Evolutionary conservation across 352 stramenopile genomes (phyloP).

Genomic region (Globisporangium splendens): DNA sequence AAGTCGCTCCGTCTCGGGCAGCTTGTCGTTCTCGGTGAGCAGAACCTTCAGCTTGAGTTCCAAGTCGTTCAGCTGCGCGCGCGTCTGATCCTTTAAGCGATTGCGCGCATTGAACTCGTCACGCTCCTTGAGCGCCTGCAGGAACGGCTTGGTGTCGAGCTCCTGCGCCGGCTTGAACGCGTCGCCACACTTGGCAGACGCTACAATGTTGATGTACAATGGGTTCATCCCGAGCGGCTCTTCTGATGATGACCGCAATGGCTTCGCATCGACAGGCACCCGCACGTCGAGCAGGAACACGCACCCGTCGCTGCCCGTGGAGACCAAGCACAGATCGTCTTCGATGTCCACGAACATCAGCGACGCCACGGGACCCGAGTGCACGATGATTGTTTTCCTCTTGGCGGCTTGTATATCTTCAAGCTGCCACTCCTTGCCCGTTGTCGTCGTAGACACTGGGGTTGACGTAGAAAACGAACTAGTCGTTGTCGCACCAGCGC

Average conservation of each 20-base stretch:
- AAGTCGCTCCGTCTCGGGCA: conserved; percentile 69
- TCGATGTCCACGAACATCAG: conserved; percentile 42
- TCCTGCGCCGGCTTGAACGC: conserved; percentile 51
- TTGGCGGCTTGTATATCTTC: conserved; percentile 66
- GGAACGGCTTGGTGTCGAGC: conserved; percentile 32
- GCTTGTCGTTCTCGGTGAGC: conserved; percentile 63
- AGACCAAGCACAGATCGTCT: conserved; percentile 47
- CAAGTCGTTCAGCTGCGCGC: conserved; percentile 56
- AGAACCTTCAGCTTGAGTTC: conserved; percentile 63
- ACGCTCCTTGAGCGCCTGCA: conserved; percentile 32
- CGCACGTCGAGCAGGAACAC: conserved; percentile 67
- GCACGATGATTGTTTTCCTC: conserved; percentile 59
- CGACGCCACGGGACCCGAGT: conserved; percentile 53
- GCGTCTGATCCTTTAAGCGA: conserved; percentile 62
- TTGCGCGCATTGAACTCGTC: conserved; percentile 37
- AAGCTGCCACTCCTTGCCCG: conserved; percentile 28
- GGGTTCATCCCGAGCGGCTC: conserved; percentile 33
- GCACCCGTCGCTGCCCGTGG: conserved; percentile 55
- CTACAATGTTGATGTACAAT: conserved; percentile 58
- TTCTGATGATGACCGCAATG: not conserved
- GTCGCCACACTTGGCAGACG: conserved; percentile 69
- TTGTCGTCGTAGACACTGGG: not conserved
- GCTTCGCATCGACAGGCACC: conserved; percentile 26
- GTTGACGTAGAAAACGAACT: not conserved
- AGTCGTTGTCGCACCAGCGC: conserved; percentile 9